These are phyloP conservation scores for Eucalyptus cladocalyx DNA, from an alignment of 345 rosid genomes.

Conservation along the genomic window DNA sequence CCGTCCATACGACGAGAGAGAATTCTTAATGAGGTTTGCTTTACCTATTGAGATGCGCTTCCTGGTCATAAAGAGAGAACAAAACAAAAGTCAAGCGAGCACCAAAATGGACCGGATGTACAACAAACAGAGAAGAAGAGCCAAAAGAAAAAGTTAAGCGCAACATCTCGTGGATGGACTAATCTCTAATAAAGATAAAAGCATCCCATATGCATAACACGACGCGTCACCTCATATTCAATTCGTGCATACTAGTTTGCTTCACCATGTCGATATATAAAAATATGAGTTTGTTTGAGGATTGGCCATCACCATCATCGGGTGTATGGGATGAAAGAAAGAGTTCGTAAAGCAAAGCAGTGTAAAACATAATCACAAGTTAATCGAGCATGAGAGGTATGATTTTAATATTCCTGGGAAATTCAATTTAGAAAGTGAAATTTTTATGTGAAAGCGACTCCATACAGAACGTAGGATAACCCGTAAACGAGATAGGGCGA, in stretches of 20 bases:
- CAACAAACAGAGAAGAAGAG: background rate
- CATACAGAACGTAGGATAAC: too few species aligned
- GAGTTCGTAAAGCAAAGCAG: background rate
- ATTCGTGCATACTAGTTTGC: background rate
- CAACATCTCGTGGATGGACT: background rate
- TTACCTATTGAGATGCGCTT: background rate
- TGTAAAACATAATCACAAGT: background rate
- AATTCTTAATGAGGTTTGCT: background rate
- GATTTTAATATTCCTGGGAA: background rate
- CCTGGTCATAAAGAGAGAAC: background rate
- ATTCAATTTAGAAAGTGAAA: background rate
- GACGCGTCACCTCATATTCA: background rate
- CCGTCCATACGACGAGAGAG: background rate
- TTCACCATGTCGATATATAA: background rate
- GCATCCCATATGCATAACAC: background rate
- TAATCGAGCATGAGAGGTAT: background rate
- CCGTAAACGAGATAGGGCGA: background rate
- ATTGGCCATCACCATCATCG: background rate
- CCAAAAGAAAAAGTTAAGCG: background rate
- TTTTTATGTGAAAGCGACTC: background rate
- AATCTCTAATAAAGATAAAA: background rate
- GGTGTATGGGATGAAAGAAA: background rate
- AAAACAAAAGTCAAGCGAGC: background rate
- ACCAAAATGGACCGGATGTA: background rate
- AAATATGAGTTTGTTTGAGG: background rate